Conservation (phyloP, 2,329 filamentous ascomycete species). For the Cylindrodendrum hubeiense region DNA sequence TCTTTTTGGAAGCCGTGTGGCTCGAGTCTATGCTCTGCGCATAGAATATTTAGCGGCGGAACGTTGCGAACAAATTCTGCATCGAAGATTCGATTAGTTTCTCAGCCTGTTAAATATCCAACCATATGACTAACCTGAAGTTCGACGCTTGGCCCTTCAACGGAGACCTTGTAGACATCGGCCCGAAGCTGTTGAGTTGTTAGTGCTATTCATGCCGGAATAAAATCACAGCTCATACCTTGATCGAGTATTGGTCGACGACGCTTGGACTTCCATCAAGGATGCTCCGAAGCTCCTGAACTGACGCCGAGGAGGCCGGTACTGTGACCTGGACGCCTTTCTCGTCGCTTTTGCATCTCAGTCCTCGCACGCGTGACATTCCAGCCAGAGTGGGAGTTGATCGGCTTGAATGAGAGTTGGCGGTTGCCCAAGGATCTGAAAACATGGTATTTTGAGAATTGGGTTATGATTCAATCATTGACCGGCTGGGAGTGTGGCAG, state of each 20-base stretch:
- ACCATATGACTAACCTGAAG: not conserved
- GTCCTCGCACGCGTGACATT: not conserved
- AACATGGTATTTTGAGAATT: too few relatives aligned
- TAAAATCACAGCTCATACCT: not conserved
- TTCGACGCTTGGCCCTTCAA: not conserved
- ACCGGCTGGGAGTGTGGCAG: too few relatives aligned
- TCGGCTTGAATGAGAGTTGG: not conserved
- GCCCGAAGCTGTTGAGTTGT: not conserved
- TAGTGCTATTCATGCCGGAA: rapidly evolving
- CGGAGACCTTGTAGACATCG: not conserved
- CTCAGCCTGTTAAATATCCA: too few relatives aligned
- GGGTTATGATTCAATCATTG: too few relatives aligned
- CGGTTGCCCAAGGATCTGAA: too few relatives aligned
- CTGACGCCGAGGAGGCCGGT: not conserved
- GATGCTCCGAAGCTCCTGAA: not conserved
- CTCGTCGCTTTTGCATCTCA: not conserved
- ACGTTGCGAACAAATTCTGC: too few relatives aligned
- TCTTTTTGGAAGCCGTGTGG: too few relatives aligned
- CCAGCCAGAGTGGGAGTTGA: not conserved
- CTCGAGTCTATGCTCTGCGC: too few relatives aligned
- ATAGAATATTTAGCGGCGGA: too few relatives aligned
- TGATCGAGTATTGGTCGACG: not conserved
- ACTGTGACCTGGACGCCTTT: not conserved
- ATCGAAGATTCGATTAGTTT: too few relatives aligned
- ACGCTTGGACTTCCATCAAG: not conserved